phyloP scores from a whole-genome alignment of 352 stramenopile genomes.

The Pythium utonaiense region DNA sequence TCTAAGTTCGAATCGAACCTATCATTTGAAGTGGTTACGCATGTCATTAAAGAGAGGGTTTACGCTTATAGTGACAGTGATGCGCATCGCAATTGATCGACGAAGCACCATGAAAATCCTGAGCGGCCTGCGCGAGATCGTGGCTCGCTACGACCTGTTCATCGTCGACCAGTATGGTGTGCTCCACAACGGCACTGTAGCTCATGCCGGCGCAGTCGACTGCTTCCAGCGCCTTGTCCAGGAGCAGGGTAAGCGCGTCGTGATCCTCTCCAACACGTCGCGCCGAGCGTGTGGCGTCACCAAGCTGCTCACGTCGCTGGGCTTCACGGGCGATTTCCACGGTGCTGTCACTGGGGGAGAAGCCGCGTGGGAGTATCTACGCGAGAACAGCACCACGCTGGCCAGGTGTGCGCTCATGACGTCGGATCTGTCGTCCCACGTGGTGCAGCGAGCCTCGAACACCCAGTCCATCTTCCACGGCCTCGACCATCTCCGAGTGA shows the following conservation, averaged over 20 bases:
- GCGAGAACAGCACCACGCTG: slow-evolving; percentile 23
- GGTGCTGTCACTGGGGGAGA: slow-evolving; percentile 54
- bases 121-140: slow-evolving; percentile 33
- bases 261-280: slow-evolving; percentile 90
- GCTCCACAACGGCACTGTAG: slow-evolving; percentile 83
- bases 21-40: background rate
- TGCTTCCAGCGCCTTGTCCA: slow-evolving; percentile 55
- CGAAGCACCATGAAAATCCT: slow-evolving; percentile 26
- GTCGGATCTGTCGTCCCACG: slow-evolving; percentile 28
- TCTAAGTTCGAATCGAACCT: background rate
- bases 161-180: slow-evolving; percentile 92
- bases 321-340: slow-evolving; percentile 59
- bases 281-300: slow-evolving; percentile 45
- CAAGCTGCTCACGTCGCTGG: slow-evolving; percentile 54
- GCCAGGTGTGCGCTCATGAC: slow-evolving; percentile 41
- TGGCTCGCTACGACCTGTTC: slow-evolving; percentile 82
- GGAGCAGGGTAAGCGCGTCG: slow-evolving; percentile 56
- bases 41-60: background rate
- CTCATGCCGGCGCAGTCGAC: slow-evolving; percentile 59
- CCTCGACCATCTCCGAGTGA: slow-evolving; percentile 37
- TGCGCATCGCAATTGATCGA: background rate
- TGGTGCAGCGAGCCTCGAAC: slow-evolving; percentile 32
- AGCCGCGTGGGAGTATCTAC: slow-evolving; percentile 41
- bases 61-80: background rate
- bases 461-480: slow-evolving; percentile 46